Evolutionary conservation across 2,329 filamentous ascomycete genomes (phyloP).

Genomic region (Fusarium continuum): DNA sequence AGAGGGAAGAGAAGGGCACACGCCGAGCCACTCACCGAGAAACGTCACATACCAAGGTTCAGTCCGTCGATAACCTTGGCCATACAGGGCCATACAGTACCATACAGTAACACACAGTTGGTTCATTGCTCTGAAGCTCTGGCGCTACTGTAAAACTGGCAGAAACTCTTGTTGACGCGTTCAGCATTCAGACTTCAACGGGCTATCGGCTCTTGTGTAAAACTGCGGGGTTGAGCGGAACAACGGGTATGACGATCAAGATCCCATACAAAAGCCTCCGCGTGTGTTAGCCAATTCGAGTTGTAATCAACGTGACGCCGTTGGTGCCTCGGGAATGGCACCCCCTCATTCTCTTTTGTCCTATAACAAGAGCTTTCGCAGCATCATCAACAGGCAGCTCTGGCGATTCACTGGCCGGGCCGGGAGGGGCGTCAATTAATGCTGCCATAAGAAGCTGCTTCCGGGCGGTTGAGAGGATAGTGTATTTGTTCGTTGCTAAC

Average conservation of each 20-base stretch:
- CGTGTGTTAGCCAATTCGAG: constrained; percentile 23
- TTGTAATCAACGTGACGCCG: constrained; percentile 23
- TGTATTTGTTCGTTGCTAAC: too few relatives aligned
- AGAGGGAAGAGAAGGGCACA: constrained; percentile 26
- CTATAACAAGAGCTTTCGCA: not conserved
- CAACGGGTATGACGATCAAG: constrained; percentile 25
- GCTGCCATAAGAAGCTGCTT: not conserved
- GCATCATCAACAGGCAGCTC: not conserved
- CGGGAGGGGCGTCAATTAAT: not conserved
- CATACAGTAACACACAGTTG: too few relatives aligned
- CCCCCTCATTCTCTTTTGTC: constrained; percentile 9
- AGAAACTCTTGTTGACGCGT: constrained; percentile 15
- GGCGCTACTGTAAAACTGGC: too few relatives aligned
- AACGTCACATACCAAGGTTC: constrained; percentile 38
- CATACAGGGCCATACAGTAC: too few relatives aligned
- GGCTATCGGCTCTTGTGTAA: constrained; percentile 3
- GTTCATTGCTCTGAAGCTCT: constrained; percentile 3
- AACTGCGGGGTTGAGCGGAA: constrained; percentile 30
- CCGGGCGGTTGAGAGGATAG: not conserved
- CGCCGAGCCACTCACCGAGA: constrained; percentile 39
- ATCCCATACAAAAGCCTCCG: not conserved
- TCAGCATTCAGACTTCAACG: constrained; percentile 17
- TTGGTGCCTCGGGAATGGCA: constrained; percentile 27
- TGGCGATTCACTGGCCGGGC: not conserved
- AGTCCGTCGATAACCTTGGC: constrained; percentile 20